Conservation (phyloP, 1,284 basidiomycete genomes). For the Tilletia walkeri region DNA sequence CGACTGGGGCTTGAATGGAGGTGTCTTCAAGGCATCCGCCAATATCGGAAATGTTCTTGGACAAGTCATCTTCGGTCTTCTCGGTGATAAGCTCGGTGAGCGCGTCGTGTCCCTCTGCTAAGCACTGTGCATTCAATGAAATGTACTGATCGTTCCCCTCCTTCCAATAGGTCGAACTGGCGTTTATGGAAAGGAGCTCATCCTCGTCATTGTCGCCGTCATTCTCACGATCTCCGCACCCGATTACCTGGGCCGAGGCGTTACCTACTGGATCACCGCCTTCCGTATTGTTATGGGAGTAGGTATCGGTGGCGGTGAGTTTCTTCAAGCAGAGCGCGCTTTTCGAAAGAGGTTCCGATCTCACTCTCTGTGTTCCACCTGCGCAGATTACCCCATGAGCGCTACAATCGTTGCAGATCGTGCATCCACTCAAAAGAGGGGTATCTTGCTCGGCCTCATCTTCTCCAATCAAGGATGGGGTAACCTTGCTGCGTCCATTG, state of each 20-base stretch:
- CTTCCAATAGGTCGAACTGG: conserved; percentile 30
- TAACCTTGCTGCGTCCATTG: conserved; percentile 62
- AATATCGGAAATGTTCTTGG: conserved; percentile 51
- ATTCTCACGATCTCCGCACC: conserved; percentile 51
- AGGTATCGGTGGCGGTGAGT: conserved; percentile 64
- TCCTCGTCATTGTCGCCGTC: conserved; percentile 46
- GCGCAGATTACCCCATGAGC: conserved; percentile 71
- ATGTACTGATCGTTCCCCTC: not conserved
- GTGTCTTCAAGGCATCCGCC: conserved; percentile 51
- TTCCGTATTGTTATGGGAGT: conserved; percentile 51
- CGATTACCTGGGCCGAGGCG: conserved; percentile 41
- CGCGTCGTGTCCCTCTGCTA: too few species aligned
- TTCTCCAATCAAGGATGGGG: conserved; percentile 57
- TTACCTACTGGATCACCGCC: conserved; percentile 48
- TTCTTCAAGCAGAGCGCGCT: not conserved
- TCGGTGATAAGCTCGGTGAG: conserved; percentile 46
- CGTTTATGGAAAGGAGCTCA: conserved; percentile 52
- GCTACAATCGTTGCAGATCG: conserved; percentile 55
- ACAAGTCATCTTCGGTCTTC: conserved; percentile 49
- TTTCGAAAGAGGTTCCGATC: not conserved
- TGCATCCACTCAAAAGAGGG: conserved; percentile 40
- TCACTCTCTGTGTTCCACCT: not conserved
- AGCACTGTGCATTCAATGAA: too few species aligned
- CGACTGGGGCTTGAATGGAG: conserved; percentile 48
- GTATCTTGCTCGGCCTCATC: conserved; percentile 52